phyloP scores from a whole-genome alignment of 2,329 filamentous ascomycete genomes.

The Stachybotrys chartarum region DNA sequence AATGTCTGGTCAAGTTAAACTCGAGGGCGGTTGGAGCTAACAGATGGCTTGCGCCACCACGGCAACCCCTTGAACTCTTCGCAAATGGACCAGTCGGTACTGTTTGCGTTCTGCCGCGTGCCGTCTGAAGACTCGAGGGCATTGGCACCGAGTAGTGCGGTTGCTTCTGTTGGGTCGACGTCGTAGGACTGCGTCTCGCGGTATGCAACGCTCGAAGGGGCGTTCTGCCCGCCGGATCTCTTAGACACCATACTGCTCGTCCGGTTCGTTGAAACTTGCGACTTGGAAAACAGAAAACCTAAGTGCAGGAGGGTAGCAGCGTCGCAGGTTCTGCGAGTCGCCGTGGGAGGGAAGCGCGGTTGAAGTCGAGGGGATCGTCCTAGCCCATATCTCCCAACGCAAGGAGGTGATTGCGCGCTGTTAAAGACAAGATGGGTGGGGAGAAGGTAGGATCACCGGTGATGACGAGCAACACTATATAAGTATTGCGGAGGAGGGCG shows the following conservation, averaged over 20 bases:
- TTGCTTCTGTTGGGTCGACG: slow-evolving; percentile 24
- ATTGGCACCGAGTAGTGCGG: slow-evolving; percentile 28
- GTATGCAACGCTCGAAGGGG: not conserved
- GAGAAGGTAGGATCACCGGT: too few species aligned
- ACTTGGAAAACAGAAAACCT: not conserved
- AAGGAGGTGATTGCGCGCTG: too few species aligned
- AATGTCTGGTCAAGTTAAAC: slow-evolving; percentile 1
- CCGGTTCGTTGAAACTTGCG: not conserved
- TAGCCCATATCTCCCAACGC: not conserved
- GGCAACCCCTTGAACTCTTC: slow-evolving; percentile 54
- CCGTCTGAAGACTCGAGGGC: slow-evolving; percentile 7
- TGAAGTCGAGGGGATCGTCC: not conserved
- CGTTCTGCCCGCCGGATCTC: slow-evolving; percentile 51
- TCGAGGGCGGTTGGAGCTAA: slow-evolving; percentile 25
- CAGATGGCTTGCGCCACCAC: slow-evolving; percentile 57
- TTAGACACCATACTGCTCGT: not conserved
- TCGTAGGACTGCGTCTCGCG: not conserved
- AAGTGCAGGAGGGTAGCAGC: not conserved
- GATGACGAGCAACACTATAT: too few species aligned
- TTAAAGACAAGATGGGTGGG: too few species aligned
- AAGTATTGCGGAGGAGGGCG: too few species aligned
- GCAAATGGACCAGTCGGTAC: slow-evolving; percentile 36
- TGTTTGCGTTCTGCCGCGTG: slow-evolving; percentile 8
- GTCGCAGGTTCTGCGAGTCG: not conserved
- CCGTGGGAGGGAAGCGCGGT: too few species aligned